Evolutionary conservation across 129 eudicot genomes (phyloP), one percentile per base, ranked within the genome.

Genomic region (Saussurea involucrata): DNA sequence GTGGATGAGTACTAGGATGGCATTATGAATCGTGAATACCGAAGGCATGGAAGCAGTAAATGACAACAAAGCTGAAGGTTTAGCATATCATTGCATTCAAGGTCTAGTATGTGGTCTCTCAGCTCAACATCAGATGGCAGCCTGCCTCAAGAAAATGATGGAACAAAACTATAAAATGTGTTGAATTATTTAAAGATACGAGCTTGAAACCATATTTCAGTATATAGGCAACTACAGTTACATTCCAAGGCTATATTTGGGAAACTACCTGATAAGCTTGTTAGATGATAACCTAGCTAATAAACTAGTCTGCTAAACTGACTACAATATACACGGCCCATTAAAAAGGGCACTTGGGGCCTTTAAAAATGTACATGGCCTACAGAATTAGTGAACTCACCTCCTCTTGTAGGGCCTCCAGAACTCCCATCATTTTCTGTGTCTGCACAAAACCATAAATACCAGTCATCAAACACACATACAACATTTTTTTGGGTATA

Each of bases 371-470:
- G 61, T 53, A 53, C 61, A 17, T 53, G 22, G 61, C 24, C 44
- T 11, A 42, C 24, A 32, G 32, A 76, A 32, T 10, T 68, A 24
- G 32, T 29, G 34, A 34, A 20, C 64, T 31, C 68, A 81, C 84
- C 84, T 81, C 29, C 11, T 75, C 80, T 67, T 81, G 65, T 63
- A 81, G 79, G 37, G 66, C 40, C 69, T 74, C 68, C 10, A 81
- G 57, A 5, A 64, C 18, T 68, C 33, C 84, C 73, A 81, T 15
- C 76, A 68, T 81, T 34, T 68, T 66, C 66, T 74, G 55, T 22
- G 71, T 74, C 84, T 81, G 84, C 76, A 74, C 13, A 21, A 74
- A 33, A 42, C 31, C 20, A 65, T 22, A n/a, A n/a, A 17, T 53
- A 31, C 3, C 11, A 66, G 46, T 75, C 63, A n/a, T 13, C 63